phyloP scores from a whole-genome alignment of 495 filamentous ascomycete species.

The Cairneyella variabilis region DNA sequence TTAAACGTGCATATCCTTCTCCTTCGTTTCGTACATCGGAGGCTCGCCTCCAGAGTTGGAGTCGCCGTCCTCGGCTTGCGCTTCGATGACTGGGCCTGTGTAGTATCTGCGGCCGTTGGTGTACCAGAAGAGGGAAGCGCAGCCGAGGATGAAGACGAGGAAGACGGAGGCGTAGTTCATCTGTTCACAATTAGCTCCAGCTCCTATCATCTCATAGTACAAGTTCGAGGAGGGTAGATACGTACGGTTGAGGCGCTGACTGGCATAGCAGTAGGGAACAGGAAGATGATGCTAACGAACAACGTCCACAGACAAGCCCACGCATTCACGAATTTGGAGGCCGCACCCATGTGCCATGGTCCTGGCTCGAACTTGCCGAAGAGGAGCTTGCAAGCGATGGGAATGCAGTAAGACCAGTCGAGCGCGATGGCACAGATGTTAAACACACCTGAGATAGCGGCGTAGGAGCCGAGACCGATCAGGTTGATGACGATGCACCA shows the following conservation, averaged over 20 bases:
- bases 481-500: conserved; percentile 58
- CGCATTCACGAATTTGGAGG: conserved; percentile 41
- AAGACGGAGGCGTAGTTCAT: conserved; percentile 32
- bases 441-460: conserved; percentile 59
- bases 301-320: conserved; percentile 56
- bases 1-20: not conserved
- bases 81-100: conserved; percentile 45
- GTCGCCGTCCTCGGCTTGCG: conserved; percentile 30
- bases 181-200: conserved; percentile 4
- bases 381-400: conserved; percentile 56
- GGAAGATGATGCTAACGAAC: conserved; percentile 58
- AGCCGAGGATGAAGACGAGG: conserved; percentile 39
- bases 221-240: conserved; percentile 40
- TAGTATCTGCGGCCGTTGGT: conserved; percentile 45
- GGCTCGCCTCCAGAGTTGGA: conserved; percentile 3
- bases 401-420: conserved; percentile 61
- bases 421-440: conserved; percentile 59
- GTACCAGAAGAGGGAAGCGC: conserved; percentile 48
- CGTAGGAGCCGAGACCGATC: conserved; percentile 58
- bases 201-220: not conserved
- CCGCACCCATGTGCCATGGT: conserved; percentile 56
- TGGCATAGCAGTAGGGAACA: conserved; percentile 53
- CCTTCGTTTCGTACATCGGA: not conserved
- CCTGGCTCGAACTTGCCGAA: conserved; percentile 55
- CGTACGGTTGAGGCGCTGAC: no score